phyloP scores from a whole-genome alignment of 2,329 filamentous ascomycete genomes.

The Acephala macrosclerotiorum region DNA sequence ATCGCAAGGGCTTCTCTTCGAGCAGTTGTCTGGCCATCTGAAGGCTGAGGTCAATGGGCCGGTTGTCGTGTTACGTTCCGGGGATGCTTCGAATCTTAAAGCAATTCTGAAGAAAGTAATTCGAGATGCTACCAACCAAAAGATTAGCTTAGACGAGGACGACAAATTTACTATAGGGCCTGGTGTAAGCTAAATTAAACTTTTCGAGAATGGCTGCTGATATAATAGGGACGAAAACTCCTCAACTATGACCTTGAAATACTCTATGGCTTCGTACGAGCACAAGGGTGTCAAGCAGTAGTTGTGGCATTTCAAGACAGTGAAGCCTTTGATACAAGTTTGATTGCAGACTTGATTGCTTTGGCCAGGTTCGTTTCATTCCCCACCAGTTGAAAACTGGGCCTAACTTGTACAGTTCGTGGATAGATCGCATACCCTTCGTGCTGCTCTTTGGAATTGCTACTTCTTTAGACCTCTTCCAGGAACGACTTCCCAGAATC shows the following conservation, averaged over 20 bases:
- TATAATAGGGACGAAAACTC: conserved; percentile 63
- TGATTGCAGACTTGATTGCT: conserved; percentile 76
- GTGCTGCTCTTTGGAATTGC: conserved; percentile 81
- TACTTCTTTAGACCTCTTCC: conserved; percentile 81
- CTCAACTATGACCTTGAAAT: conserved; percentile 83
- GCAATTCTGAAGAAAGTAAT: conserved; percentile 77
- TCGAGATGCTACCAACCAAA: conserved; percentile 64
- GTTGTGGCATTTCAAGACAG: conserved; percentile 81
- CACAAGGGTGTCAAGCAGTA: conserved; percentile 63
- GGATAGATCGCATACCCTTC: conserved; percentile 80
- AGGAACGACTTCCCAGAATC: conserved; percentile 74
- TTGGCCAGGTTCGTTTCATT: conserved; percentile 66
- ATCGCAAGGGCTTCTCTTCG: conserved; percentile 76
- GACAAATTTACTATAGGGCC: conserved; percentile 52
- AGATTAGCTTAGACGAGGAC: conserved; percentile 58
- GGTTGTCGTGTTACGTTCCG: conserved; percentile 73
- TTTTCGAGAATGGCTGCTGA: conserved; percentile 21
- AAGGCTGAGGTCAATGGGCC: conserved; percentile 55
- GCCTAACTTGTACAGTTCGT: conserved; percentile 54
- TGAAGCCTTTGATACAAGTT: conserved; percentile 76
- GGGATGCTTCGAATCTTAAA: conserved; percentile 78
- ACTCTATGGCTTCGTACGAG: conserved; percentile 65
- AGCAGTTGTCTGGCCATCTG: conserved; percentile 69
- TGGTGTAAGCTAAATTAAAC: conserved; percentile 51
- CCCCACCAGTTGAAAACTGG: neutral